Base-by-base conservation (phyloP, 371 early-diverging fungal species). In the Mortierella sp. region DNA sequence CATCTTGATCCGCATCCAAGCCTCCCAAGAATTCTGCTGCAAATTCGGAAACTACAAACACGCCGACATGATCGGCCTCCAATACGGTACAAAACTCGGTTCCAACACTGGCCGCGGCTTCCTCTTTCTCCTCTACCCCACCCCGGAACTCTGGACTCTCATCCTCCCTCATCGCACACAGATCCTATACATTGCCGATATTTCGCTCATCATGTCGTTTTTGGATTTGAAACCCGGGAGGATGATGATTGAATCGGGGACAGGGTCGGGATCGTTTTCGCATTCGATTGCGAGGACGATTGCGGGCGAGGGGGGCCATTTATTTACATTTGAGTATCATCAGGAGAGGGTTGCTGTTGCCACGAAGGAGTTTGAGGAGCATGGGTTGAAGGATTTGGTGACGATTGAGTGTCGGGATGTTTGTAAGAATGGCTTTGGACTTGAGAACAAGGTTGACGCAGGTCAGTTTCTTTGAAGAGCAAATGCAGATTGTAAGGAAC, bases 261-360 rank as follows among this genome's bases (percentile, higher is more conserved):
- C 98, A 16, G 98, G 98, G 14, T 95, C 95, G 53, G 98, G 97
- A 2, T 98, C 98, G 24, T 97, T 98, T 75, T 96, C 98, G 5
- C 98, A 98, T 82, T 95, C 97, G 4, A 91, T 98, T 53, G 96
- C 96, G 9, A 92, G 98, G 40, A 94, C 96, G 0, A 91, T 98
- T 71, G 96, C 94, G 5, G 96, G 96, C 0, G 43, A 40, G 43
- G 89, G 88, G 0, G 98, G 98, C 1, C 94, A 94, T 73, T 81
- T 98, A 46, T 96, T 94, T 88, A 95, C 98, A 3, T 98, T 97
- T 79, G 99, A 98, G 89, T 98, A 95, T 88, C 98, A 98, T 88
- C 91, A 93, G 81, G 92, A 94, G 40, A 90, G 99, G 34, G 94
- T 93, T 2, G 82, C 82, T 19, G 79, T 90, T 13, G 98, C 97